Evolutionary conservation across 2,329 filamentous ascomycete genomes (phyloP).

Genomic region (Microdochium trichocladiopsis): DNA sequence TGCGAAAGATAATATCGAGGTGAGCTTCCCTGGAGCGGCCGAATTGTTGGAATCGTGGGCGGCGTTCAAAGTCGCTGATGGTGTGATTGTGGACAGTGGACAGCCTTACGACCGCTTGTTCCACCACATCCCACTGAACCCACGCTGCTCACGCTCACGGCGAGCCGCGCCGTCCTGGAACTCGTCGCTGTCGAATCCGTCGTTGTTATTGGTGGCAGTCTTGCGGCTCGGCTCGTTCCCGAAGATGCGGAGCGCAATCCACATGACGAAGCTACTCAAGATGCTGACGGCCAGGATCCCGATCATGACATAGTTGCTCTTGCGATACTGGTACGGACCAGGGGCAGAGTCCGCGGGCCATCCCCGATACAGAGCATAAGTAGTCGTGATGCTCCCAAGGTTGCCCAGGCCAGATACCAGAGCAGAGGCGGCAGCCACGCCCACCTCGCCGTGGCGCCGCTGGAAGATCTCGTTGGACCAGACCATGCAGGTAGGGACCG

Average conservation of each 20-base stretch:
- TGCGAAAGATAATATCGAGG: constrained; percentile 4
- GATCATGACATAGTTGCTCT: constrained; percentile 83
- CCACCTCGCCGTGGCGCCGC: constrained; percentile 80
- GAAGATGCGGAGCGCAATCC: constrained; percentile 52
- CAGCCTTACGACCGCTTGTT: constrained; percentile 20
- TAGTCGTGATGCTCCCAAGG: constrained; percentile 77
- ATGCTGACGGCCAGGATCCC: constrained; percentile 78
- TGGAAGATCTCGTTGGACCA: constrained; percentile 93
- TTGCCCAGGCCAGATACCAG: constrained; percentile 85
- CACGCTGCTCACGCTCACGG: constrained; percentile 49
- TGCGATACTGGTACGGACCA: constrained; percentile 66
- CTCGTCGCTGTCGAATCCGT: constrained; percentile 27
- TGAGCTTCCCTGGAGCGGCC: too few species aligned
- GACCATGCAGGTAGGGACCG: constrained; percentile 88
- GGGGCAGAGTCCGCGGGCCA: constrained; percentile 71
- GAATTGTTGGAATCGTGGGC: constrained; percentile 17
- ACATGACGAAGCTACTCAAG: constrained; percentile 62
- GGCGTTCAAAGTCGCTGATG: too few species aligned
- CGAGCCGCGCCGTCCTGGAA: constrained; percentile 55
- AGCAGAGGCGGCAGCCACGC: constrained; percentile 78
- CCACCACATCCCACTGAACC: constrained; percentile 40
- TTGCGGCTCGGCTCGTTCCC: constrained; percentile 46
- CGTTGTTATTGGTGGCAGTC: constrained; percentile 25
- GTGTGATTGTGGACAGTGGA: too few species aligned
- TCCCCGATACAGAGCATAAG: constrained; percentile 82